Base-by-base conservation (phyloP, 805 yeast genomes). In the Barnettozyma populi region DNA sequence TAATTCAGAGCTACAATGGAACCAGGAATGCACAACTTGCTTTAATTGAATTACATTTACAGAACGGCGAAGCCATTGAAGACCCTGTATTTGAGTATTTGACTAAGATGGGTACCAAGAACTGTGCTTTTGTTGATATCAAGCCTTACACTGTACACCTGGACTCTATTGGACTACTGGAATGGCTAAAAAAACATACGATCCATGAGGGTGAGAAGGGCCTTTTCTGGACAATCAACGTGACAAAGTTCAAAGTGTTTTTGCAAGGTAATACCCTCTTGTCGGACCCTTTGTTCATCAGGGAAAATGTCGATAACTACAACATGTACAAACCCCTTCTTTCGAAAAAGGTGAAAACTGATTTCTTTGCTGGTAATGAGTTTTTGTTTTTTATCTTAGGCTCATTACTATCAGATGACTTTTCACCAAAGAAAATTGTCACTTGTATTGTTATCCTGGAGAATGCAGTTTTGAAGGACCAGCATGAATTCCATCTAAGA, bases 281-380 rank as follows among this genome's bases (percentile, higher is more conserved):
- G 13, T 47, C 44, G 2, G 39, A 49, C 3, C 47, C 50, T 3
- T 63, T 55, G 3, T 65, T 64, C 51, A 56, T 70, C 20, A 19
- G 46, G 0, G 64, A 63, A 4, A 67, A 72, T 42, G 58, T 76
- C n/a, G 42, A 47, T 0, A 66, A 66, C 25, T 83, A 74, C 59
- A 63, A 66, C 14, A 53, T 61, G 14, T 71, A 73, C 47, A 68
- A 64, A 49, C 62, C 57, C 16, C 60, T 71, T 34, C 63, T 75
- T 41, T 42, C 57, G 24, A 52, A 53, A 6, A 77, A 78, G 58
- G 68, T 71, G 42, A 74, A 71, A 46, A 84, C 84, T 36, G 96
- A 90, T 60, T 85, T 84, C 61, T 84, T 82, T 52, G 61, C 79
- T 2, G 86, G 85, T 7, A 81, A 84, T 51, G 88, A 83, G 46